Evolutionary conservation across 495 filamentous ascomycete genomes (phyloP), one percentile per base, ranked within the genome.

Genomic region (Tuber borchii): DNA sequence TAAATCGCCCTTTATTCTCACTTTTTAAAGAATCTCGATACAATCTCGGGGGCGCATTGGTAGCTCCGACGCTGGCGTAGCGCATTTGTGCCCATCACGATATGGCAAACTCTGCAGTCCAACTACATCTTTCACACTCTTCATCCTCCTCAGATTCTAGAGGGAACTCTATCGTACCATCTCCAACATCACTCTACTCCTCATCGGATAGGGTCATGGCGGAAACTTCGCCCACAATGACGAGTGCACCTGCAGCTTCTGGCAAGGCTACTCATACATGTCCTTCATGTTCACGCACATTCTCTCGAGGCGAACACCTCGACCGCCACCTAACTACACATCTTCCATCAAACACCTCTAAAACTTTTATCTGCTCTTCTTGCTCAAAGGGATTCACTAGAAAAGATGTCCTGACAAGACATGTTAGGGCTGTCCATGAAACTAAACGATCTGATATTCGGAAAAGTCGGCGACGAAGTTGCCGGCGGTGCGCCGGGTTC

Each of bases 321-420:
- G 82, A 83, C 56, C 78, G 82, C 26, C 82, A 83, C 65, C 68
- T 82, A 45, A 79, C 81, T 20, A 83, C 82, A 34, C 82, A 83
- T 56, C 73, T 83, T 7, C 82, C 82, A 6, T 83, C 81, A 16
- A 83, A 75, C 61, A 76, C 79, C 17, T 83, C 82, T 20, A 83
- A 83, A 43, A 75, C 79, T 48, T 83, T 83, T 68, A 76, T 83
- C 70, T 83, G 82, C 31, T 70, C 75, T n/a, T 77, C 79, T 8
- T 83, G 82, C 70, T 72, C 71, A n/a, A 83, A 83, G 48, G 82
- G 82, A 7, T 83, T 83, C 44, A 83, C 82, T 8, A 73, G 82
- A 26, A 83, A 83, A 45, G 82, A 83, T 72, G 82, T 83, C 39
- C 39, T 83, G 71, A 83, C 81, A 1, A 71, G 82, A 65, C 82